A percentile compares a stretch with the other conserved stretches of the same genome.
phyloP scores from a whole-genome alignment of 164 flowering plant species.

The Tetracentron sinense region DNA sequence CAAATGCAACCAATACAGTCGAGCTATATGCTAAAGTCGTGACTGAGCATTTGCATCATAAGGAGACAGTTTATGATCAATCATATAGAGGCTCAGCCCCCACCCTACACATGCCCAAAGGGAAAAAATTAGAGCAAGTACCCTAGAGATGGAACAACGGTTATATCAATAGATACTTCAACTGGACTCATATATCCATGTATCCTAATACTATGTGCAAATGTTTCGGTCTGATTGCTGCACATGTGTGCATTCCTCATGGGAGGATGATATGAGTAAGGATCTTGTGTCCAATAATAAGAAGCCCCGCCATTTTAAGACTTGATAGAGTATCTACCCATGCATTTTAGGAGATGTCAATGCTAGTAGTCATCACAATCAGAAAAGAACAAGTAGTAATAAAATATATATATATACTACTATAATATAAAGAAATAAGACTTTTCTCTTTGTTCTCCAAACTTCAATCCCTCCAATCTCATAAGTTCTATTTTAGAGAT shows the following conservation, averaged over 20 bases:
- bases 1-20: background rate
- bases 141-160: background rate
- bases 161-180: too few relatives aligned
- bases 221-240: background rate
- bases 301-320: background rate
- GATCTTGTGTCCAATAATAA: background rate
- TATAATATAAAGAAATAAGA: too few relatives aligned
- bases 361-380: background rate
- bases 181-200: too few relatives aligned
- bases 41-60: constrained; percentile 1
- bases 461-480: too few relatives aligned
- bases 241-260: background rate
- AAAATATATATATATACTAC: too few relatives aligned
- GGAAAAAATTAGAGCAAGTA: background rate
- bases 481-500: too few relatives aligned
- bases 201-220: too few relatives aligned
- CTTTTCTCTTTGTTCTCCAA: too few relatives aligned
- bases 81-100: too few relatives aligned
- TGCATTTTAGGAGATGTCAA: background rate
- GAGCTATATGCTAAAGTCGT: background rate
- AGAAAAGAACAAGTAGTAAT: too few relatives aligned
- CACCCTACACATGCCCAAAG: background rate
- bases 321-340: background rate
- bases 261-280: background rate
- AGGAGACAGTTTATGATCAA: background rate